Conservation (phyloP, 768 basidiomycete genomes). For the Mycena vitilis region DNA sequence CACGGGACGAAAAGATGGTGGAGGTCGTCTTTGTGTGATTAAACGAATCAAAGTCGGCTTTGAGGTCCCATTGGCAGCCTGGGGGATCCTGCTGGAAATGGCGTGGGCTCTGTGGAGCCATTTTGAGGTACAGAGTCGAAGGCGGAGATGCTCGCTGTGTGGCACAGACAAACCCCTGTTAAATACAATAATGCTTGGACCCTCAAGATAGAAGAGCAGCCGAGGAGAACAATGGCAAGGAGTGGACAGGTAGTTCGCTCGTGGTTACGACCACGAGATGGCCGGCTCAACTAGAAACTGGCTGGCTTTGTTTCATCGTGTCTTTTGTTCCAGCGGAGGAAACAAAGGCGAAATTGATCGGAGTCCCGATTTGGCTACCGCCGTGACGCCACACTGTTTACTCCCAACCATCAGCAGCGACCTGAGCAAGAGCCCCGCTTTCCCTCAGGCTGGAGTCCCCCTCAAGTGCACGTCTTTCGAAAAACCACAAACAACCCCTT, state of each 20-base stretch:
- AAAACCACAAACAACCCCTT: too few relatives aligned
- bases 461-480: too few relatives aligned
- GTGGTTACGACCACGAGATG: conserved; percentile 27
- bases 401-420: not conserved
- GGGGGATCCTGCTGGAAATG: not conserved
- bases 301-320: conserved; percentile 28
- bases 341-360: conserved; percentile 24
- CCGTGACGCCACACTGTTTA: conserved; percentile 14
- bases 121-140: conserved; percentile 13
- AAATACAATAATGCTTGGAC: conserved; percentile 24
- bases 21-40: not conserved
- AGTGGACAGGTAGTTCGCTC: conserved; percentile 16
- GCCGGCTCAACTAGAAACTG: conserved; percentile 14
- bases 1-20: conserved; percentile 8
- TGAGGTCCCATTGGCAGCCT: not conserved
- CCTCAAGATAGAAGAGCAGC: conserved; percentile 11
- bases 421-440: not conserved
- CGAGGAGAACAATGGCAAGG: conserved; percentile 27
- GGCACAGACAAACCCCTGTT: not conserved
- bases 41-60: not conserved
- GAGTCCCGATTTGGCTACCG: conserved; percentile 12
- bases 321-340: conserved; percentile 22
- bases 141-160: not conserved
- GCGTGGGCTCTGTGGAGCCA: conserved; percentile 9
- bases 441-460: not conserved